Evolutionary conservation across 2,329 filamentous ascomycete genomes (phyloP), one percentile per base, ranked within the genome.

Genomic region (Talaromyces amestolkiae): DNA sequence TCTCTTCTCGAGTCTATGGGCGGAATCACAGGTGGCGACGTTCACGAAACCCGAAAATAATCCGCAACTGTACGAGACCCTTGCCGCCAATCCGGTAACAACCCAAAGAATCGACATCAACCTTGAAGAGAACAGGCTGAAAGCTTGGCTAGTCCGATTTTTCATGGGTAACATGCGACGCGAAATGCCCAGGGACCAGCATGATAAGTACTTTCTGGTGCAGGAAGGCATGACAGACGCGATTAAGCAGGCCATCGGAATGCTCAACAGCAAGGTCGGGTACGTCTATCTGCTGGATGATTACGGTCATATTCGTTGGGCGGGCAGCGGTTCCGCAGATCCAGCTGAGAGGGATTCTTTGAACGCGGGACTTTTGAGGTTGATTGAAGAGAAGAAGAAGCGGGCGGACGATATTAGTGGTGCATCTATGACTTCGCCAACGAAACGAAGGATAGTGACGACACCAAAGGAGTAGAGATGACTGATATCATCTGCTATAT

Each of bases 231-330:
- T 89, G 24, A 81, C 78, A 15, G 84, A 87, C 58, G 76, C 80
- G 19, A 79, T 88, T 47, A 82, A 84, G 69, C 85, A 88, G 72
- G 82, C 84, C 4, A 84, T 89, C 72, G 87, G 86, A 5, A 77
- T 96, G 75, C 81, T 96, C 74, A 99, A 99, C 79, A 88, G 87
- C 70, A 96, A 93, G 78, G 94, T 97, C 39, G 94, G 93, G 43
- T 98, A 97, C 79, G 90, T 93, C 4, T 99, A 97, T 78, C 83
- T 99, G 58, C 83, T 99, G 66, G 95, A 99, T 76, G 84, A 88
- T 68, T 84, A 93, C 69, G 97, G 93, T 77, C 91, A 88, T 79
- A 96, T 99, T 71, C 86, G 95, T 65, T 99, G 95, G 95, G 95
- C 94, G 0, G 95, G 91, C 3, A 96, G 93, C 68, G 81, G 78